phyloP scores from a whole-genome alignment of 192 early-diverging fungal genomes.

The Umbelopsis ramanniana region DNA sequence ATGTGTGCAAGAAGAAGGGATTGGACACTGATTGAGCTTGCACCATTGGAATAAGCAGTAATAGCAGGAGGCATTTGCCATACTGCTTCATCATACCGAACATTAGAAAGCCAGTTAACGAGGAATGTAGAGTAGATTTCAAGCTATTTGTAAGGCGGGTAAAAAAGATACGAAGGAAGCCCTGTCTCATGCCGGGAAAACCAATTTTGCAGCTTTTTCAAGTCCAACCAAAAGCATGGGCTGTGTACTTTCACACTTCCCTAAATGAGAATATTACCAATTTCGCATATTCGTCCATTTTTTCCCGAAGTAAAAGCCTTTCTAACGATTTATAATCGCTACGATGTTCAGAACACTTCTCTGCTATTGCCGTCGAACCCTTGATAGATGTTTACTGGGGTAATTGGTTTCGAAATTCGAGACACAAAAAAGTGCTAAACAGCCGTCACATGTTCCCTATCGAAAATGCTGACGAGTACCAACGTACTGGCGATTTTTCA shows the following conservation, averaged over 20 bases:
- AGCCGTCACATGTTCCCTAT: too few species aligned
- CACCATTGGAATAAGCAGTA: background rate
- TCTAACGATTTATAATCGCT: too few species aligned
- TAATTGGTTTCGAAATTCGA: too few species aligned
- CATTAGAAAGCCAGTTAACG: background rate
- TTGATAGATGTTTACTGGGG: too few species aligned
- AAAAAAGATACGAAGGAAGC: background rate
- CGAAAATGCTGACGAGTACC: too few species aligned
- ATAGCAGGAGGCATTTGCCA: background rate
- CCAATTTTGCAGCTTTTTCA: background rate
- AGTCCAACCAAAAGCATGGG: background rate
- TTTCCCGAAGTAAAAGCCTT: too few species aligned
- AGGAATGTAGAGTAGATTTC: background rate
- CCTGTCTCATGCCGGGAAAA: conserved; percentile 9
- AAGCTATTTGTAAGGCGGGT: background rate
- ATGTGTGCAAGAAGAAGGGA: background rate
- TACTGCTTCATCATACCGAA: background rate
- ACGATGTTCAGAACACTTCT: too few species aligned
- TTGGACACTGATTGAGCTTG: background rate
- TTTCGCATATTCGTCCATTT: too few species aligned
- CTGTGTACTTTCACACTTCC: background rate
- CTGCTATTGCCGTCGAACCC: too few species aligned
- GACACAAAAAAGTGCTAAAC: too few species aligned
- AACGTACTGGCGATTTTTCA: too few species aligned
- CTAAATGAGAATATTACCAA: background rate